Base-by-base conservation (phyloP, 106 monocot genomes). In the Iris macrosiphon region DNA sequence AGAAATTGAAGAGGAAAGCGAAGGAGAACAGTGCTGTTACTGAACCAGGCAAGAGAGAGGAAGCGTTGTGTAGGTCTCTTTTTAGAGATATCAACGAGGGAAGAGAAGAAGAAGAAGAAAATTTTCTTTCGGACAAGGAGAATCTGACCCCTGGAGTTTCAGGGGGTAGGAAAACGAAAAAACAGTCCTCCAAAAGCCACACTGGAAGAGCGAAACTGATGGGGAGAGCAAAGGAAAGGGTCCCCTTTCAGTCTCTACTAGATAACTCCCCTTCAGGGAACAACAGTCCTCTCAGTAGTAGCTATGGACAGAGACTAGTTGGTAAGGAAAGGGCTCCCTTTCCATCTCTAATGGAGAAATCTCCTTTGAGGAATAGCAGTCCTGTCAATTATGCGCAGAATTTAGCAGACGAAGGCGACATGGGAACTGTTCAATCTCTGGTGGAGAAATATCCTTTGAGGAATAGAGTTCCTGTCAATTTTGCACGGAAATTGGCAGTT, bases 271-370 rank as follows among this genome's bases (percentile, higher is more conserved):
- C 82, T 25, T 23, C 7, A 37, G 26, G 31, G 22, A 10, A 19
- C 10, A 17, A 13, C 21, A 52, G 15, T 30, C 34, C 34, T 35
- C 34, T 35, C 34, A 35, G 4, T 10, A 35, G 34, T 35, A 14
- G 12, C 15, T 23, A 8, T 39, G 35, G 38, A 56, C 56, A 38
- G 6, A 56, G 24, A 25, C 14, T 0, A 40, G 35, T 23, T 6
- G 56, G 29, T 44, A 18, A 31, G 31, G 75, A 65, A 14, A 80
- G 71, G 52, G 38, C 64, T 31, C 75, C 75, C 4, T 70, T 80
- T 7, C 70, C 41, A 38, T 17, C 50, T 29, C 57, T 80, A 2
- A 22, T 66, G 4, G 78, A 78, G 11, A 71, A 38, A 31, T 48
- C 45, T 21, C 35, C 52, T 31, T 39, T 65, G 39, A 55, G 48